Evolutionary conservation across 192 early-diverging fungal genomes (phyloP), one percentile per base, ranked within the genome.

Genomic region (Coemansia sp.): DNA sequence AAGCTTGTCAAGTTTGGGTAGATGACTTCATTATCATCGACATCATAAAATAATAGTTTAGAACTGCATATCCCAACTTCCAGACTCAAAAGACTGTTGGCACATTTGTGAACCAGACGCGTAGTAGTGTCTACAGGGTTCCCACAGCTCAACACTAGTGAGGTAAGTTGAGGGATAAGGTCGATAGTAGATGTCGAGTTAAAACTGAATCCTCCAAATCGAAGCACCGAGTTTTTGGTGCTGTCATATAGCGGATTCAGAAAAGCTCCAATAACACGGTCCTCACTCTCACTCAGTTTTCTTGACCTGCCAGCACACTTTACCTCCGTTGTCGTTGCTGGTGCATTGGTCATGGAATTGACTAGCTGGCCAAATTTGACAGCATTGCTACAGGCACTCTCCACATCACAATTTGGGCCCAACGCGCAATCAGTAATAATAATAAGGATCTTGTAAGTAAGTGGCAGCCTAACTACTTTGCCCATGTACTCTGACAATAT

Each of bases 1-100:
- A 64, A 36, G 24, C 29, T 43, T 22, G 20, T n/a, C 63, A 64
- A 16, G 29, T 64, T 64, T 7, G 63, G 16, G 38, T 64, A 64
- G 5, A 53, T 3, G 9, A 53, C 50, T 24, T 1, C 7, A 1
- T 53, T 53, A 3, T 20, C 50, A 4, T 24, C 24, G 5, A 20
- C 4, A 24, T 53, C n/a, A 53, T 53, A 53, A 16, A 53, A 53
- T 3, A 53, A 24, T 10, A 5, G 9, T 10, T 24, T 53, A 20
- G 22, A 10, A 10, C 20, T 20, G 20, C 22, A 16, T 5, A 24
- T 5, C 50, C 9, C 24, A 1, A 53, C 20, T 10, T 20, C 10
- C 50, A 53, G 7, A 10, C 20, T 5, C n/a, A n/a, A 9, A 16
- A 53, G n/a, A 5, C 18, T 53, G 5, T 53, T n/a, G 9, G 50